Percentiles rank a stretch among this genome's conserved stretches.
phyloP scores from a whole-genome alignment of 2,329 filamentous ascomycete species.

The Botrytis elliptica region DNA sequence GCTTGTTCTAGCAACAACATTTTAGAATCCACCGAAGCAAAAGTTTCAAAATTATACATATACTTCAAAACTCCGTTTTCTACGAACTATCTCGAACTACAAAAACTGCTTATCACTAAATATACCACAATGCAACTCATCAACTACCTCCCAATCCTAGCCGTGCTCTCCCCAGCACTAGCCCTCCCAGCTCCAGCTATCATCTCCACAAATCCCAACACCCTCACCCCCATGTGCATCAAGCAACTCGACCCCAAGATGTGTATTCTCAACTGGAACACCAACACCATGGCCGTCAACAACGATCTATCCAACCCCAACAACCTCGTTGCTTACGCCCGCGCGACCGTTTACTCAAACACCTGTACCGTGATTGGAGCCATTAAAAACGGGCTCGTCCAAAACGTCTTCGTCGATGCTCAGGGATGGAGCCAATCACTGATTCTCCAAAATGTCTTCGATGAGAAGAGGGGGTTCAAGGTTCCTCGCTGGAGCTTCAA shows the following conservation, averaged over 20 bases:
- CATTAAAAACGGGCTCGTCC: neutral
- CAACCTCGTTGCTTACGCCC: slow-evolving; percentile 9
- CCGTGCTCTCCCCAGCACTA: slow-evolving; percentile 4
- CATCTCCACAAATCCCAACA: neutral
- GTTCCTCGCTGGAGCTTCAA: neutral
- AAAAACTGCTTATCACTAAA: neutral
- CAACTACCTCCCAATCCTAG: neutral
- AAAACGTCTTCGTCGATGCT: neutral
- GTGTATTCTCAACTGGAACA: slow-evolving; percentile 10
- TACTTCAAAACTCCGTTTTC: neutral
- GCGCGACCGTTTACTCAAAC: neutral
- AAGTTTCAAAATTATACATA: neutral
- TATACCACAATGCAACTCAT: slow-evolving; percentile 11
- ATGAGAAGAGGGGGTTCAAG: neutral
- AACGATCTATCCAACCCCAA: slow-evolving; percentile 8
- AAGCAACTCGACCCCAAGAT: neutral
- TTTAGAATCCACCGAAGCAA: neutral
- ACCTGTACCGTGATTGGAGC: neutral
- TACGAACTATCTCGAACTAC: neutral
- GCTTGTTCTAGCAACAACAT: neutral
- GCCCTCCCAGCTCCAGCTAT: neutral
- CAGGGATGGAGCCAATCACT: neutral
- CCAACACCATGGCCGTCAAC: slow-evolving; percentile 20
- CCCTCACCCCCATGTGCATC: neutral
- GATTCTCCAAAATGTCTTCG: neutral